Evolutionary conservation across 1,284 basidiomycete species (phyloP).

Genomic region (Anthracocystis walkeri): DNA sequence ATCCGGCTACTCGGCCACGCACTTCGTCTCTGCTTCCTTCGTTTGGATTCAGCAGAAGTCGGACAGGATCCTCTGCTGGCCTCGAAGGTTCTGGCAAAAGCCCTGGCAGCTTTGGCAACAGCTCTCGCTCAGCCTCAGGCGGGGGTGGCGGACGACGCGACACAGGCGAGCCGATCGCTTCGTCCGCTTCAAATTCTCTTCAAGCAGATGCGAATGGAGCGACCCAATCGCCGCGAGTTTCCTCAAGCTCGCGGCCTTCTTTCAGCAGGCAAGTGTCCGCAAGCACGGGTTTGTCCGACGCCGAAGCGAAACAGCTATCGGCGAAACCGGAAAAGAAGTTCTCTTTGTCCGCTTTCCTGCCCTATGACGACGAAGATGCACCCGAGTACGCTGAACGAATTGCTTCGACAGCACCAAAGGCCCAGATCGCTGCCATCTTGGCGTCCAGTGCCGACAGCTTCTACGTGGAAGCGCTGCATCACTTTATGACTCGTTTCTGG

Average conservation of each 20-base stretch:
- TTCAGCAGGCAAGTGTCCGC: constrained; percentile 40
- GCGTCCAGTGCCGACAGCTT: constrained; percentile 78
- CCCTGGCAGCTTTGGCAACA: constrained; percentile 29
- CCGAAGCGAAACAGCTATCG: constrained; percentile 20
- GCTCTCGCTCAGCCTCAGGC: constrained; percentile 14
- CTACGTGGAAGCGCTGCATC: constrained; percentile 78
- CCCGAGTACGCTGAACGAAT: constrained; percentile 54
- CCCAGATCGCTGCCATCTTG: constrained; percentile 56
- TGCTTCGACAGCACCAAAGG: constrained; percentile 33
- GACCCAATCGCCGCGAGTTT: constrained; percentile 20
- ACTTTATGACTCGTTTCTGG: constrained; percentile 83
- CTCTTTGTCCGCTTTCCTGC: constrained; percentile 42
- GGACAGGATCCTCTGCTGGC: constrained; percentile 43
- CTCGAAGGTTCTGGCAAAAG: constrained; percentile 38
- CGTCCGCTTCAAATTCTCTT: constrained; percentile 7
- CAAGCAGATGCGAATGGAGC: constrained; percentile 17
- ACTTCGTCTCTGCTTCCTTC: constrained; percentile 59
- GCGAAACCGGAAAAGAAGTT: constrained; percentile 39
- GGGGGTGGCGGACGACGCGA: constrained; percentile 31
- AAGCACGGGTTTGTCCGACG: constrained; percentile 19
- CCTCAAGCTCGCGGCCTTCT: constrained; percentile 41
- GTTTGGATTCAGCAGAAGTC: constrained; percentile 45
- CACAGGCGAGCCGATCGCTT: constrained; percentile 14
- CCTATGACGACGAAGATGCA: constrained; percentile 51
- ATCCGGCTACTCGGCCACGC: constrained; percentile 37